Evolutionary conservation across 1,284 basidiomycete genomes (phyloP).

Genomic region (Neonothopanus nambi): DNA sequence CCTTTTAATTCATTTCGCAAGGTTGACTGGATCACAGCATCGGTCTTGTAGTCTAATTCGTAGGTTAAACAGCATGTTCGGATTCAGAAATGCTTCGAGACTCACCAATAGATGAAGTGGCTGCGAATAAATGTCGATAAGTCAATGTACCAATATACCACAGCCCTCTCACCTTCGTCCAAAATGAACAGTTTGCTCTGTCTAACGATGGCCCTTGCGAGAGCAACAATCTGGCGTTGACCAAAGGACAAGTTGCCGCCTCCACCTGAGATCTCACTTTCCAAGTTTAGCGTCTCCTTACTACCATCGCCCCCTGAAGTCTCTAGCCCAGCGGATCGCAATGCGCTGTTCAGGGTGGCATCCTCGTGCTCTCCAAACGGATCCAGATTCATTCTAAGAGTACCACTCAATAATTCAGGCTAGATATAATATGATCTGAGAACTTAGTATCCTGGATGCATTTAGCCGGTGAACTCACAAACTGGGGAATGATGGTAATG

Average conservation of each 20-base stretch:
- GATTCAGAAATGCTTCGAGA: slow-evolving; percentile 10
- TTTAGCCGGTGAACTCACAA: slow-evolving; percentile 31
- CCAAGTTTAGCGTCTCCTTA: slow-evolving; percentile 39
- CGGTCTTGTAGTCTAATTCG: slow-evolving; percentile 57
- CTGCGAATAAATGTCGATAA: slow-evolving; percentile 23
- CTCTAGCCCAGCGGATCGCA: slow-evolving; percentile 39
- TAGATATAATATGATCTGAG: slow-evolving; percentile 18
- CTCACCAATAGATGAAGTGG: slow-evolving; percentile 55
- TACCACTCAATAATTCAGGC: slow-evolving; percentile 51
- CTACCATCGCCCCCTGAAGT: slow-evolving; percentile 34
- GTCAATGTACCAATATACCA: not conserved
- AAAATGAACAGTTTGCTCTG: slow-evolving; percentile 30
- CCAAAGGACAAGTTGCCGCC: slow-evolving; percentile 47
- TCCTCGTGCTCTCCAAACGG: slow-evolving; percentile 64
- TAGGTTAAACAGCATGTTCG: not conserved
- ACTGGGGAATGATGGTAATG: slow-evolving; percentile 64
- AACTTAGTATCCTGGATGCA: not conserved
- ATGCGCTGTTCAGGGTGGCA: slow-evolving; percentile 38
- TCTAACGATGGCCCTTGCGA: slow-evolving; percentile 39
- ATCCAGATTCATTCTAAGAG: slow-evolving; percentile 47
- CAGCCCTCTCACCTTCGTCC: slow-evolving; percentile 31
- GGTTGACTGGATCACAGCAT: slow-evolving; percentile 57
- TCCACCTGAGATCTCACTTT: slow-evolving; percentile 36
- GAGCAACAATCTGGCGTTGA: slow-evolving; percentile 40
- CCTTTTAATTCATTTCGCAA: slow-evolving; percentile 55